Percentiles rank a stretch among this genome's conserved stretches.
Conservation (phyloP, 768 basidiomycete genomes). For the Mycena olivaceomarginata region DNA sequence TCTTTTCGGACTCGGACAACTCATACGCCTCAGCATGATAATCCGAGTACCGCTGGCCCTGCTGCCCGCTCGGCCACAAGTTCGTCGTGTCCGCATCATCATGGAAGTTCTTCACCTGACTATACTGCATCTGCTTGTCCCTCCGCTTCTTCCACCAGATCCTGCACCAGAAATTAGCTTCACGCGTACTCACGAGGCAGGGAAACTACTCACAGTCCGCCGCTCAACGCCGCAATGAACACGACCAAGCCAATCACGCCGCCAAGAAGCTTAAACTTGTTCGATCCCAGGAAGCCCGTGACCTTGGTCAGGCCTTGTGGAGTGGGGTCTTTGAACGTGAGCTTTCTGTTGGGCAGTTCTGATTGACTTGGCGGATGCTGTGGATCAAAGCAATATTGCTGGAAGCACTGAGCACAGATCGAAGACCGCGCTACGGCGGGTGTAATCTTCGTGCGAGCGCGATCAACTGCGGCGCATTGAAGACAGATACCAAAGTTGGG, state of each 20-base stretch:
- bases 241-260: constrained; percentile 64
- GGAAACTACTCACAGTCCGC: constrained; percentile 60
- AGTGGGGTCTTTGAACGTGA: constrained; percentile 73
- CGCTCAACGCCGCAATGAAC: constrained; percentile 60
- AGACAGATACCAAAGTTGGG: constrained; percentile 79
- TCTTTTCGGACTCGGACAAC: constrained; percentile 16
- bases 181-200: constrained; percentile 1
- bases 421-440: constrained; percentile 62
- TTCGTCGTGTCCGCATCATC: constrained; percentile 39
- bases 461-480: constrained; percentile 77
- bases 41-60: constrained; percentile 34
- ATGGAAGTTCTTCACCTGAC: constrained; percentile 42
- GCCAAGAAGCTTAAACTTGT: constrained; percentile 71
- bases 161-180: constrained; percentile 35
- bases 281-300: constrained; percentile 61
- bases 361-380: constrained; percentile 62
- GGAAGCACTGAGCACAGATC: constrained; percentile 66
- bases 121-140: constrained; percentile 42
- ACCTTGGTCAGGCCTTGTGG: constrained; percentile 67
- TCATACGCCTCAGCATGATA: constrained; percentile 44
- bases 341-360: constrained; percentile 66
- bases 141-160: constrained; percentile 52
- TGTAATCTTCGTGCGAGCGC: constrained; percentile 64
- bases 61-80: constrained; percentile 3
- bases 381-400: constrained; percentile 74